Base-by-base conservation (phyloP, 352 stramenopile genomes). In the Bremia lactucae region DNA sequence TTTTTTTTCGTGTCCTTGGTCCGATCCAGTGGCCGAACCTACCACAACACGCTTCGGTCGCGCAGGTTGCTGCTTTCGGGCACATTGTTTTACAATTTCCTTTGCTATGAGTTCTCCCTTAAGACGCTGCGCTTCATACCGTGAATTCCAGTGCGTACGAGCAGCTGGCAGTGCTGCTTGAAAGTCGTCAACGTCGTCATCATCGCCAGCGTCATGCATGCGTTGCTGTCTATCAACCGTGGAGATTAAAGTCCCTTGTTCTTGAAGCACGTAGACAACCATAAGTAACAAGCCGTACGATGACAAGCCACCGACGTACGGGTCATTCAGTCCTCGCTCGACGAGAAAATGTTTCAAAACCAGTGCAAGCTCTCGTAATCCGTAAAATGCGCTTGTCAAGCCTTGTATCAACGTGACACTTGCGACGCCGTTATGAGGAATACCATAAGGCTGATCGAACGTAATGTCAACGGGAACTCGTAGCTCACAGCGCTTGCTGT, bases 261-360 rank as follows among this genome's bases (percentile, higher is more conserved):
- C 66, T 44, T 72, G 59, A 5, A 88, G 21, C 1, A 86, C 62
- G 20, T 67, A 83, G 13, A 81, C 29, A 24, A 89, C 76, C 79
- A 92, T 89, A 4, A 92, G 41, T 10, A 89, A 45, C 9, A 96
- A 54, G 2, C 83, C 83, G 31, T 96, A 96, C 2, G 79, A 94
- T 2, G 82, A 95, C 3, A 96, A 59, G 0, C 87, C 87, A n/a
- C 87, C 87, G 13, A 87, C 60, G 45, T 91, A 96, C 6, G 85
- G 82, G 41, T 96, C 84, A 42, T 95, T 96, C 6, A 95, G 46
- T 4, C 72, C 68, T 19, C 85, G 71, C 24, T 85, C 81, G n/a
- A 73, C 80, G 6, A 96, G 52, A 40, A 95, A 94, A 39, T 91
- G 69, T 56, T 96, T 96, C 15, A 96, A 55, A 6, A 96, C 80